Evolutionary conservation across 192 early-diverging fungal genomes (phyloP), one percentile per base, ranked within the genome.

Genomic region (Coemansia sp.): DNA sequence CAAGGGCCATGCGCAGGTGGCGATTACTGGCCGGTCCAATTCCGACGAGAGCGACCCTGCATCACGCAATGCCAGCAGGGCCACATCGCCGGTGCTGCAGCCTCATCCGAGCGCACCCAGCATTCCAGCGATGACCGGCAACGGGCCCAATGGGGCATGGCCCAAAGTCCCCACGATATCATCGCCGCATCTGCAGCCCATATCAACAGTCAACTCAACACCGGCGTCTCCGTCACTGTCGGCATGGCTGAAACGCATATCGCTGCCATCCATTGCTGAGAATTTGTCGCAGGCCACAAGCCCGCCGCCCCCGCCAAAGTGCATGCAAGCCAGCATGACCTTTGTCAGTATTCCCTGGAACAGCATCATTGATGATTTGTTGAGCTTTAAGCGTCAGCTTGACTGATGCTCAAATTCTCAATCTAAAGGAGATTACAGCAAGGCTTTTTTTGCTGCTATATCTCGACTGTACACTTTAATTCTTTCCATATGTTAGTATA

Each of bases 261-360:
- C 79, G 45, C 79, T 77, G 23, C 80, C 61, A 16, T 75, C 79
- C 8, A 83, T 78, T 59, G 68, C 73, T 35, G 76, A 77, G 51
- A 79, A 79, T 37, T 53, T 79, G 35, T 72, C 70, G 51, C 76
- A 79, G 61, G 76, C 65, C 59, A 73, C 76, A 13, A 54, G 67
- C 58, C 61, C 68, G 31, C 75, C 81, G 30, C 80, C 74, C 37
- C 79, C 81, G 42, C 87, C 88, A 41, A 86, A 88, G 70, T 83
- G 82, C 26, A 67, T 94, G 53, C 79, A 80, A 49, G 91, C 90
- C 63, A 89, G 87, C 59, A 91, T 94, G 90, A 94, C 92, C 37
- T 91, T 89, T 84, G 88, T 94, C 28, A 94, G 89, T 73, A 87
- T 94, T n/a, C 92, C 90, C 15, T 94, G 92, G 92, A 87, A 86